Base-by-base conservation (phyloP, 169 alveolate genomes). In the Sarcocystis neurona region DNA sequence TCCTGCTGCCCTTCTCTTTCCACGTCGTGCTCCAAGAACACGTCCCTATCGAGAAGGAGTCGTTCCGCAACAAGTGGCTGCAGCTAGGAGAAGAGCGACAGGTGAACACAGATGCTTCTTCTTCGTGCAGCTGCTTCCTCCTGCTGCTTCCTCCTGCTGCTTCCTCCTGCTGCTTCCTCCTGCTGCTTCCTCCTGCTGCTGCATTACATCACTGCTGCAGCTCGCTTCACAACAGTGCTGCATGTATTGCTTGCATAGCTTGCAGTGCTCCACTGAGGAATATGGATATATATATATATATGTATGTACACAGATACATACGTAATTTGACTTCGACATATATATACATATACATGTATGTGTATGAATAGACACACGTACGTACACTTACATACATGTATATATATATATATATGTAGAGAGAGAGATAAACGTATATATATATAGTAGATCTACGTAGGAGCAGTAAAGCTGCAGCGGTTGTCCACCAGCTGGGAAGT, bases 31-130 rank as follows among this genome's bases (percentile, higher is more conserved):
- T 93, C 34, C 92, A 88, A 4, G 94, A 93, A 60, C 66, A 88
- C 32, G 77, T 72, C 60, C 63, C 87, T 3, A 77, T 88, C 87
- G 94, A 91, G 66, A 91, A 90, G 79, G 94, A 93, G 1, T 47
- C 85, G 43, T 93, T 93, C 77, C 68, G 93, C 37, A 90, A 93
- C 32, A 85, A 87, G 39, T 93, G 96, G 96, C 92, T 86, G 48
- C 84, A 84, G 37, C 70, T 92, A 50, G 96, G 94, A 44, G 96
- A 93, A 37, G 85, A 93, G 37, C 87, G 92, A 47, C 95, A 93
- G 91, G 95, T 93, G 77, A 32, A 43, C 72, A 2, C 30, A 50
- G 72, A 12, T 10, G 68, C 34, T 56, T 56, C 0, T 56, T 56
- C 27, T 1, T 56, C 68, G 27, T 23, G 68, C 68, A 23, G 68